Evolutionary conservation across 2,329 filamentous ascomycete genomes (phyloP).

Genomic region (Phyllosticta citriasiana): DNA sequence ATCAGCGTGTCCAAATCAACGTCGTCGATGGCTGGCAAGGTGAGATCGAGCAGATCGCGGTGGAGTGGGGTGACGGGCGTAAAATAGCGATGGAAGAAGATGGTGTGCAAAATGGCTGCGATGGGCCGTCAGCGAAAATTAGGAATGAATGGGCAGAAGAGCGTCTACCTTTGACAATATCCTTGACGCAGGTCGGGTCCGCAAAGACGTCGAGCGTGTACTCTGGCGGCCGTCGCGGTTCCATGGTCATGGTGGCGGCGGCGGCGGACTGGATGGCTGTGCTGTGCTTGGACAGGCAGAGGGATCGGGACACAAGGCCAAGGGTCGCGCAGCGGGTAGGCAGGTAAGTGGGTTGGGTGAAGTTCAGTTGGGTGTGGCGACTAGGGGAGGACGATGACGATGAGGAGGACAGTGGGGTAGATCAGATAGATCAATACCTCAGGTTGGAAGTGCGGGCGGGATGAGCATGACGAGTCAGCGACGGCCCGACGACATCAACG

Average conservation of each 20-base stretch:
- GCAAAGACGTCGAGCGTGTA: slow-evolving; percentile 92
- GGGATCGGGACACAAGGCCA: background rate
- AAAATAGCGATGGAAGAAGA: slow-evolving; percentile 99
- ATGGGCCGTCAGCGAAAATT: slow-evolving; percentile 1
- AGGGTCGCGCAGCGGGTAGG: background rate
- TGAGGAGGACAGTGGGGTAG: slow-evolving; percentile 8
- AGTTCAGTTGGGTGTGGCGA: background rate
- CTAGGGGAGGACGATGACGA: background rate
- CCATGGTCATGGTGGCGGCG: slow-evolving; percentile 37
- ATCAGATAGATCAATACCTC: background rate
- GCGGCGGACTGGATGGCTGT: background rate
- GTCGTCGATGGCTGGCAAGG: slow-evolving; percentile 80
- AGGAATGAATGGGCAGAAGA: background rate
- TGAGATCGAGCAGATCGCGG: slow-evolving; percentile 82
- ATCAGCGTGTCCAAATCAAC: slow-evolving; percentile 83
- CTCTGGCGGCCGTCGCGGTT: slow-evolving; percentile 62
- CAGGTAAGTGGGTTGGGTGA: background rate
- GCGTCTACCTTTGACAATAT: slow-evolving; percentile 74
- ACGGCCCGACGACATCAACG: background rate
- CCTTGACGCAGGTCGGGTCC: slow-evolving; percentile 78
- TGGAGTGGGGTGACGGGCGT: slow-evolving; percentile 72
- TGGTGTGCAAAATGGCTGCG: slow-evolving; percentile 82
- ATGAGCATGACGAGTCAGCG: background rate
- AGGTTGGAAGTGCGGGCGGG: background rate
- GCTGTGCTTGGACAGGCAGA: background rate